Base-by-base conservation (phyloP, 2,329 filamentous ascomycete species). In the Dothideomycetes sp. region DNA sequence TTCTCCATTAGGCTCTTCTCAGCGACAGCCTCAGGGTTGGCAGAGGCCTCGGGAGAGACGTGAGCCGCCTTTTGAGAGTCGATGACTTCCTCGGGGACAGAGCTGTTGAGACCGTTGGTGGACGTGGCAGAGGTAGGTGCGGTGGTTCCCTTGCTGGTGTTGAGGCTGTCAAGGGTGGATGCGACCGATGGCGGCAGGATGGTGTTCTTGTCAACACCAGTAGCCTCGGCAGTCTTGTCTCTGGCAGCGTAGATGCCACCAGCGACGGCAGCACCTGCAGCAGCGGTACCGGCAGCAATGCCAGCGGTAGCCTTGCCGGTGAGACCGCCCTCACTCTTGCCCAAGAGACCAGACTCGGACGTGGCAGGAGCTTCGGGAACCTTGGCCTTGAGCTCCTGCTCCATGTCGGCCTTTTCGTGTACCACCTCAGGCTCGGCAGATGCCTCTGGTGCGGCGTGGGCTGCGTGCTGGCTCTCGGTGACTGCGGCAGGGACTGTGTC, bases 1-100 rank as follows among this genome's bases (percentile, higher is more conserved):
- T 74, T 60, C 65, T 93, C 85, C 4, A 87, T 70, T 8, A 68
- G 70, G 57, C 75, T 76, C 73, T 91, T 91, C 51, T 88, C 83
- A 46, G 73, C 64, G 5, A 91, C 82, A 14, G 79, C 81, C 40
- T 70, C 69, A 2, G 75, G 66, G 59, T 78, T 81, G 40, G 73
- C 72, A 27, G 81, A 75, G 24, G 84, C 84, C 61, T 91, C 85
- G 7, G 84, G 80, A 45, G 66, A 68, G 52, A 70, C 59, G 40
- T 75, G 72, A 16, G 81, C 72, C 38, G 64, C 14, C 55, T 51
- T 4, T 69, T 56, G 54, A 22, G 51, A 54, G 9, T 47, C 48
- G 14, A 45, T 45, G 16, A 57, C 54, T 35, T 50, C 50, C 10
- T 46, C 41, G 14, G 55, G 54, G 1, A 56, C 53, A 16, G 24